phyloP scores from a whole-genome alignment of 495 filamentous ascomycete species.

The Penicillium crystallinum region DNA sequence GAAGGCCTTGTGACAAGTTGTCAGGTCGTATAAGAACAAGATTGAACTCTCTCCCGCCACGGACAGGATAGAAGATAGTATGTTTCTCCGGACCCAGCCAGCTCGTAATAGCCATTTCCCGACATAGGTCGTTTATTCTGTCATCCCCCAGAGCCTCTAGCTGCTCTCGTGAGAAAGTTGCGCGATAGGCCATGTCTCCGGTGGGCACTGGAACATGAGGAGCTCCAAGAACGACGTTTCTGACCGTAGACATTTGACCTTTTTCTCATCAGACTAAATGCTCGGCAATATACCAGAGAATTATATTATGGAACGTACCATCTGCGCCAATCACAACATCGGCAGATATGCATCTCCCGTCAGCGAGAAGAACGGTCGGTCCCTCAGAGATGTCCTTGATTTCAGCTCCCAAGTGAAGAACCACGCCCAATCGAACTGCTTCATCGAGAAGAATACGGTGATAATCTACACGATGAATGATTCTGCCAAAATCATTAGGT shows the following conservation, averaged over 20 bases:
- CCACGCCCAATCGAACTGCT: constrained; percentile 41
- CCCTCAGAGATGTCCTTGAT: not conserved
- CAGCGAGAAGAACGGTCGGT: not conserved
- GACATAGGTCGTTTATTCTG: constrained; percentile 30
- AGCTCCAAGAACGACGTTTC: constrained; percentile 36
- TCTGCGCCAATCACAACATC: constrained; percentile 10
- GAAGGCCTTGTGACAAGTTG: constrained; percentile 40
- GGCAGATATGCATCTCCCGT: not conserved
- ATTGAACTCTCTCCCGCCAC: constrained; percentile 49
- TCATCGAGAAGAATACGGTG: constrained; percentile 1
- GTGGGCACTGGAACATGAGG: constrained; percentile 40
- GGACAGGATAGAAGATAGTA: constrained; percentile 53
- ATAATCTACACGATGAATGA: not conserved
- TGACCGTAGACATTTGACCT: constrained; percentile 37
- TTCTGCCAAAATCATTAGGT: constrained; percentile 9
- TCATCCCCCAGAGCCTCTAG: constrained; percentile 39
- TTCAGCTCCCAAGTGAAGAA: not conserved
- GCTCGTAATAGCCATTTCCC: constrained; percentile 18
- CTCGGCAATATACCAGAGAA: constrained; percentile 19
- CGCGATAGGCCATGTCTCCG: constrained; percentile 59
- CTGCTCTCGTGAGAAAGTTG: constrained; percentile 46
- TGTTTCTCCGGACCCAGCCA: constrained; percentile 50
- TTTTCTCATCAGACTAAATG: constrained; percentile 40
- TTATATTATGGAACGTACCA: not conserved
- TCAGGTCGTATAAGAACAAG: constrained; percentile 57